Base-by-base conservation (phyloP, 2,329 filamentous ascomycete species). In the Lomentospora prolificans region DNA sequence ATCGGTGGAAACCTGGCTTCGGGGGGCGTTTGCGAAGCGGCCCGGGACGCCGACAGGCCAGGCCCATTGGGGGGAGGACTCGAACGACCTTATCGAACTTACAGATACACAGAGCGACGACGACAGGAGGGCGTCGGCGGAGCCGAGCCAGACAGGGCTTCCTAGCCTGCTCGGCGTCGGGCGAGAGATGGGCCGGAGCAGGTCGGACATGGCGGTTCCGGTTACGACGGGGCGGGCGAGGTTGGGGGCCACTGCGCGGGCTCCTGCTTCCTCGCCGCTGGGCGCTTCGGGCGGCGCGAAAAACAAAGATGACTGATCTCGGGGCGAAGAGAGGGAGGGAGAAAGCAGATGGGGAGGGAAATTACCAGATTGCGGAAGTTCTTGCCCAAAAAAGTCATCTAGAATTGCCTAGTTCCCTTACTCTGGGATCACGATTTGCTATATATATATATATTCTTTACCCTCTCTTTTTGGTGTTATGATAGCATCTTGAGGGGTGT, bases 1-100 rank as follows among this genome's bases (percentile, higher is more conserved):
- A 4, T 86, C 87, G 2, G 85, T 97, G 28, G 94, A 97, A 70
- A 87, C 85, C 1, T 99, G 94, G 90, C 76, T 97, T 58, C 79
- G 91, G 58, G 89, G 90, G 59, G 84, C 95, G 36, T 89, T 90
- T 58, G 75, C 79, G 4, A 85, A 85, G 64, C 76, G 80, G 3
- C 76, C 78, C 1, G 69, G 70, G 19, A 80, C 78, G n/a, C 78
- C 78, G 1, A 68, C 72, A 25, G 62, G 65, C 63, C 75, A 66
- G 62, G 65, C 64, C 59, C 61, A 24, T 6, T 36, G 59, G 7
- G 63, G 60, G 8, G 71, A 72, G 19, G 74, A 75, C 14, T 66
- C 79, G 12, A 75, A 79, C 3, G 86, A 90, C 67, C 68, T 89
- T 41, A 90, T 90, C 64, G 87, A 90, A 66, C 73, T 90, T 58